These are phyloP conservation scores for Neofusicoccum laricinum DNA, from an alignment of 2,329 filamentous ascomycete species.

Conservation along the genomic window DNA sequence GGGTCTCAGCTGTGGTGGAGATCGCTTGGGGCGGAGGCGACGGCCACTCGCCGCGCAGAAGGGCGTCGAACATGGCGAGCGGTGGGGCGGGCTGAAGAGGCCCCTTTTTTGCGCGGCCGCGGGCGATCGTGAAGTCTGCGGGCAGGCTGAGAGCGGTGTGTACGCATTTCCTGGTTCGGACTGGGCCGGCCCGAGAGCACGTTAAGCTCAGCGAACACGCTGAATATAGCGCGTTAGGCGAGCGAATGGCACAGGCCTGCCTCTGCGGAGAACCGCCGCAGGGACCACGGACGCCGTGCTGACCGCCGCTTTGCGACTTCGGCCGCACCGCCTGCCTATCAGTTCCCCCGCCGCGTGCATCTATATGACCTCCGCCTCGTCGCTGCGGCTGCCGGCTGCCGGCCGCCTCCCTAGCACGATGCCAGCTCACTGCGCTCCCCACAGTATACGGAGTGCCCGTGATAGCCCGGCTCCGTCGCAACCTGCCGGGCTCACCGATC, in stretches of 20 bases:
- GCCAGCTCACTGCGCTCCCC: slow-evolving; percentile 6
- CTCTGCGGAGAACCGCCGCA: slow-evolving; percentile 1
- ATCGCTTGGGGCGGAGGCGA: slow-evolving; percentile 7
- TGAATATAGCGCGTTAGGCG: not conserved
- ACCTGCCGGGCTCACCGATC: not conserved
- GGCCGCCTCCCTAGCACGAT: not conserved
- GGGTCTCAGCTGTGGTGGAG: slow-evolving; percentile 10
- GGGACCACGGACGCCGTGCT: not conserved
- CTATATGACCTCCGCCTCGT: slow-evolving; percentile 2
- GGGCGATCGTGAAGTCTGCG: slow-evolving; percentile 3
- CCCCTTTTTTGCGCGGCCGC: not conserved
- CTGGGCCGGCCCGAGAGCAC: slow-evolving; percentile 8
- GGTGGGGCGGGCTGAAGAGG: not conserved
- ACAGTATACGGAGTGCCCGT: slow-evolving; percentile 9
- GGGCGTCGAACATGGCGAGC: slow-evolving; percentile 6
- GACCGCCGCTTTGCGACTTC: slow-evolving; percentile 8
- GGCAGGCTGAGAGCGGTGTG: slow-evolving; percentile 11
- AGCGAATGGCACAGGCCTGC: not conserved
- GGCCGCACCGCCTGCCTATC: slow-evolving; percentile 4
- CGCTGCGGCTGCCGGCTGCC: not conserved
- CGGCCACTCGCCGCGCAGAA: slow-evolving; percentile 1
- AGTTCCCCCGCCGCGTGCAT: not conserved
- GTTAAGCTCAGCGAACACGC: slow-evolving; percentile 3
- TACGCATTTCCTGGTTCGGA: slow-evolving; percentile 6
- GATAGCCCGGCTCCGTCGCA: not conserved